Evolutionary conservation across 805 yeast species (phyloP).

Genomic region (Blastobotrys terrestris): DNA sequence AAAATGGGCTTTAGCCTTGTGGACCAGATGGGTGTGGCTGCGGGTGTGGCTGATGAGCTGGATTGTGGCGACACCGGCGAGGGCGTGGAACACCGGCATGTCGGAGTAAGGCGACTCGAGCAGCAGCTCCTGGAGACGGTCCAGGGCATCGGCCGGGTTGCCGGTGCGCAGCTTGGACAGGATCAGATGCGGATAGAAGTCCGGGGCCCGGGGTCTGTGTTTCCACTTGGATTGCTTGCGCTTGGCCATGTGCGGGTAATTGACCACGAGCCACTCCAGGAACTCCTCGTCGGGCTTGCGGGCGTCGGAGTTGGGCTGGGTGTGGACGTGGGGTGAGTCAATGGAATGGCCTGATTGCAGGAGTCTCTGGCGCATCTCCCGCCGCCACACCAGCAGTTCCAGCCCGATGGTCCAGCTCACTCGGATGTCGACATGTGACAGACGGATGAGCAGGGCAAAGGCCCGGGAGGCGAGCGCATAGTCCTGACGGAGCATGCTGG

Average conservation of each 20-base stretch:
- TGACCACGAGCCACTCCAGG: conserved; percentile 21
- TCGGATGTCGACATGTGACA: conserved; percentile 13
- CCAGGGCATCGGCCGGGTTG: conserved; percentile 16
- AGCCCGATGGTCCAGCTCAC: conserved; percentile 20
- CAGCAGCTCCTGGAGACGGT: conserved; percentile 17
- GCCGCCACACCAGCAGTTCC: conserved; percentile 19
- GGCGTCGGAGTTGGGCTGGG: conserved; percentile 2
- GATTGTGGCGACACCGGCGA: conserved; percentile 20
- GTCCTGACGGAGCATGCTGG: conserved; percentile 13
- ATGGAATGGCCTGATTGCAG: not conserved
- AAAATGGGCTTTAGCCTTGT: conserved; percentile 13
- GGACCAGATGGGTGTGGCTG: conserved; percentile 2
- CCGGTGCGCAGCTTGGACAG: conserved; percentile 15
- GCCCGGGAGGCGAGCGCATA: conserved; percentile 15
- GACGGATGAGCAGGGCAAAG: conserved; percentile 16
- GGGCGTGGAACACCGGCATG: conserved; percentile 16
- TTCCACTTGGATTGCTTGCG: conserved; percentile 1
- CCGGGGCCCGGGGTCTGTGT: conserved; percentile 11
- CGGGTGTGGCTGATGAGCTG: conserved; percentile 11
- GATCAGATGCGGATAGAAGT: conserved; percentile 11
- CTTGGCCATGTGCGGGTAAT: conserved; percentile 11
- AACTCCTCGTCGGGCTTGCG: conserved; percentile 17
- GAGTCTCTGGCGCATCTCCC: conserved; percentile 7
- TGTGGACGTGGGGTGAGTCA: conserved; percentile 9
- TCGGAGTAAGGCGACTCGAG: conserved; percentile 18